A percentile compares a stretch with the other conserved stretches of the same genome.
phyloP scores from a whole-genome alignment of 1,139 yeast genomes.

The Blastobotrys indianensis region DNA sequence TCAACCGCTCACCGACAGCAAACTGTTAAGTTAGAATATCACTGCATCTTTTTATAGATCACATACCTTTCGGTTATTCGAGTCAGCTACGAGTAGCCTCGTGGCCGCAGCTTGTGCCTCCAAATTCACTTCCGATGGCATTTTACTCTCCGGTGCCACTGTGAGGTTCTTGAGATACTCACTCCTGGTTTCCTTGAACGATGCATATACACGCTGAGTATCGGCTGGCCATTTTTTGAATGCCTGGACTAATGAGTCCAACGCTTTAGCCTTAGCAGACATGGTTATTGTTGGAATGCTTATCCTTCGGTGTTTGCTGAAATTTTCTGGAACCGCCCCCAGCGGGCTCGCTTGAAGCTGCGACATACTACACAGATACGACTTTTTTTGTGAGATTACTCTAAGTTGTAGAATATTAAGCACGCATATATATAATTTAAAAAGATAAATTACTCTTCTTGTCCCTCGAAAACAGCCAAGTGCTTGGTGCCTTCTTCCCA shows the following conservation, averaged over 20 bases:
- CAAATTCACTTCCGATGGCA: conserved; percentile 23
- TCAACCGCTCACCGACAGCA: conserved; percentile 47
- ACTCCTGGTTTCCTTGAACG: conserved; percentile 30
- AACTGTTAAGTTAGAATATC: conserved; percentile 19
- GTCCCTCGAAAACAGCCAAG: conserved; percentile 24
- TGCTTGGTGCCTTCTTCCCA: conserved; percentile 83
- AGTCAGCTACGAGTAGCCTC: conserved; percentile 21
- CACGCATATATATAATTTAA: background rate
- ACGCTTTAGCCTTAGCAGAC: conserved; percentile 10
- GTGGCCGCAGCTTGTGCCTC: conserved; percentile 28
- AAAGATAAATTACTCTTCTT: conserved; percentile 8
- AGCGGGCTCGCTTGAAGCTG: too few species aligned
- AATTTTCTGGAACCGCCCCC: too few species aligned
- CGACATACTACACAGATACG: too few species aligned
- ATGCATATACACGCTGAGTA: conserved; percentile 29
- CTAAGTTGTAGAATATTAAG: too few species aligned
- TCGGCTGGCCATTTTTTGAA: conserved; percentile 28
- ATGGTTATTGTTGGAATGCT: background rate
- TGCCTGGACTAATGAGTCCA: conserved; percentile 19
- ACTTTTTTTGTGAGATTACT: too few species aligned
- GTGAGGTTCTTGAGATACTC: conserved; percentile 24
- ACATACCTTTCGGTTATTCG: conserved; percentile 22
- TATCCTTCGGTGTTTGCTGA: too few species aligned
- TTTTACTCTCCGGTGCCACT: conserved; percentile 20
- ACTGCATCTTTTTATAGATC: background rate